Percentiles rank a stretch among this genome's conserved stretches.
phyloP scores from a whole-genome alignment of 768 basidiomycete genomes.

The Lyophyllum decastes region DNA sequence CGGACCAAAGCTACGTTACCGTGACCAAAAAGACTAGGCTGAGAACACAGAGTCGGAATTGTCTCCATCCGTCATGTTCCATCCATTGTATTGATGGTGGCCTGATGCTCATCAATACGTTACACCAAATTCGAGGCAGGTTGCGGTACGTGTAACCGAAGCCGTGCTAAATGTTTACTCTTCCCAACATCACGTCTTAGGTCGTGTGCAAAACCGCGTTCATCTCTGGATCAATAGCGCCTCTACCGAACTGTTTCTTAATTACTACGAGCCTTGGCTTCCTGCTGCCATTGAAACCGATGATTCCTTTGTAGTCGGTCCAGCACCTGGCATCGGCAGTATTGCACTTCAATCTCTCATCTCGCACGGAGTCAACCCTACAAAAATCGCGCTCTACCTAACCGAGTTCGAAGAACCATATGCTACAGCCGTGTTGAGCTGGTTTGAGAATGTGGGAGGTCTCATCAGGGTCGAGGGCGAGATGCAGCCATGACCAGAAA shows the following conservation, averaged over 20 bases:
- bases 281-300: slow-evolving; percentile 17
- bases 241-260: slow-evolving; percentile 17
- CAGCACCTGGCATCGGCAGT: slow-evolving; percentile 24
- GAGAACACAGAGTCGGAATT: too few species aligned
- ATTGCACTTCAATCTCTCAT: slow-evolving; percentile 23
- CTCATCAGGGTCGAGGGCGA: slow-evolving; percentile 13
- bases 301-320: slow-evolving; percentile 25
- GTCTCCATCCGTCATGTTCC: too few species aligned
- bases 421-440: slow-evolving; percentile 4
- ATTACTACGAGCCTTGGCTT: slow-evolving; percentile 19
- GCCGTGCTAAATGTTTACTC: not conserved
- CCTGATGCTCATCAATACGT: too few species aligned
- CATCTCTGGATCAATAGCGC: slow-evolving; percentile 25
- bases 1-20: too few species aligned
- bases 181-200: not conserved
- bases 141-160: too few species aligned
- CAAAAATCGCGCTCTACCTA: slow-evolving; percentile 24
- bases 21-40: too few species aligned
- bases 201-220: slow-evolving; percentile 18
- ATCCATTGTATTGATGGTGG: too few species aligned
- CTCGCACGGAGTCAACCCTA: not conserved
- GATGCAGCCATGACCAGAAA: slow-evolving; percentile 6
- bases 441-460: slow-evolving; percentile 20
- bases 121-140: too few species aligned
- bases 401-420: slow-evolving; percentile 16